A percentile compares a stretch with the other conserved stretches of the same genome.
Evolutionary conservation across 345 rosid species (phyloP).

Genomic region (Chamaenerion angustifolium): DNA sequence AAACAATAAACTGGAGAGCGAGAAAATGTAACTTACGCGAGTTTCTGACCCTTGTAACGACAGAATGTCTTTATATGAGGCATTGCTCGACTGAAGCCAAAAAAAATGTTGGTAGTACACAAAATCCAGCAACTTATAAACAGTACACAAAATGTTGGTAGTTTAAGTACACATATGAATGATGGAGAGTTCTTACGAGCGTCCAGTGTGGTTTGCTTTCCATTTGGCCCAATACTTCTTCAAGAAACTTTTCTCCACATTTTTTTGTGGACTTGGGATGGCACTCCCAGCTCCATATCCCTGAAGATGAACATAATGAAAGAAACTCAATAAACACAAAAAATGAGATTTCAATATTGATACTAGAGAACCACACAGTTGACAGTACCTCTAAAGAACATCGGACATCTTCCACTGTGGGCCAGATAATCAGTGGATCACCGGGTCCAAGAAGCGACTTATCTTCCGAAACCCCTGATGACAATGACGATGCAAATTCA

Average conservation of each 20-base stretch:
- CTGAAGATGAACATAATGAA: too few species aligned
- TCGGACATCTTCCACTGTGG: conserved; percentile 81
- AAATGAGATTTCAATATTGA: not conserved
- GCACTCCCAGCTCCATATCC: conserved; percentile 88
- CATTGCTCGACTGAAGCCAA: conserved; percentile 64
- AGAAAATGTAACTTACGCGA: conserved; percentile 44
- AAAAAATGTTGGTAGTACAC: too few species aligned
- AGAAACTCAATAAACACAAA: not conserved
- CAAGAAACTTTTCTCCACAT: conserved; percentile 68
- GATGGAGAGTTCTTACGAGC: conserved; percentile 57
- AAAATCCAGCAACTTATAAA: too few species aligned
- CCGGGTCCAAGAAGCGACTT: conserved; percentile 68
- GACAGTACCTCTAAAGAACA: conserved; percentile 76
- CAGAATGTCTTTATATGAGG: conserved; percentile 90
- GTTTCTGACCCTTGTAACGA: conserved; percentile 66
- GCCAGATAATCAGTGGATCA: conserved; percentile 78
- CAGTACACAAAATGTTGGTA: too few species aligned
- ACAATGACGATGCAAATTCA: conserved; percentile 71
- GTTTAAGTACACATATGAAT: too few species aligned
- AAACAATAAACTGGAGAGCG: not conserved
- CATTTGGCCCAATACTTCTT: conserved; percentile 88
- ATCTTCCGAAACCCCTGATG: conserved; percentile 68
- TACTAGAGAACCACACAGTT: conserved; percentile 3
- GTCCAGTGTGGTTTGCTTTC: conserved; percentile 76
- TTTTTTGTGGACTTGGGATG: conserved; percentile 78